Base-by-base conservation (phyloP, 331 rosid species). In the Acacia pycnantha region DNA sequence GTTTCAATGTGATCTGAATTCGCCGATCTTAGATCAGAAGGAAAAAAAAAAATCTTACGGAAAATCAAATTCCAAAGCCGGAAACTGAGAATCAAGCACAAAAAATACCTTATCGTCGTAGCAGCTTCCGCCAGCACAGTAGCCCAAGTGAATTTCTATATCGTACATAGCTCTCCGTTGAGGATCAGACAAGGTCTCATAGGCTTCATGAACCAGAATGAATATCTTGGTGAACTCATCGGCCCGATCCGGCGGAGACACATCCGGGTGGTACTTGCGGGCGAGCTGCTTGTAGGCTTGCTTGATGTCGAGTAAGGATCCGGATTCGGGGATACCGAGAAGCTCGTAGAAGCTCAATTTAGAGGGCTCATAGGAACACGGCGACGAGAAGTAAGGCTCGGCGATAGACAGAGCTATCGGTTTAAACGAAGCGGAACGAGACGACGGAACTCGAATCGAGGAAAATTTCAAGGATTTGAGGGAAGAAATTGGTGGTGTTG, bases 191-290 rank as follows among this genome's bases (percentile, higher is more conserved):
- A 95, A 69, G 2, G 94, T 93, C 85, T 95, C 98, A 33, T 95
- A 95, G 6, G 98, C 98, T 86, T 93, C 94, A 74, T 88, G 98
- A 5, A 95, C 89, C 69, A 70, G 91, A 81, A 95, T 88, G 69
- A 95, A 95, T 86, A 87, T 77, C 77, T 80, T 84, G 4, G 98
- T 95, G 69, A 90, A 85, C 85, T 93, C 98, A n/a, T 93, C 91
- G 29, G 85, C 89, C 89, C 84, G 90, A 80, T 26, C 98, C 79
- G 97, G 91, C 1, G 98, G 98, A 3, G 98, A 93, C 21, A 95
- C 98, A 35, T 95, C 98, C 18, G 98, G 98, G 74, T 95, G 98
- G 80, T 93, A 93, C 85, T 93, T 91, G 61, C 94, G 82, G 11
- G 93, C 98, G 0, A 93, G 89, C 44, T 92, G 93, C 86, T 90